phyloP scores from a whole-genome alignment of 164 flowering plant genomes.

The Malania oleifera region DNA sequence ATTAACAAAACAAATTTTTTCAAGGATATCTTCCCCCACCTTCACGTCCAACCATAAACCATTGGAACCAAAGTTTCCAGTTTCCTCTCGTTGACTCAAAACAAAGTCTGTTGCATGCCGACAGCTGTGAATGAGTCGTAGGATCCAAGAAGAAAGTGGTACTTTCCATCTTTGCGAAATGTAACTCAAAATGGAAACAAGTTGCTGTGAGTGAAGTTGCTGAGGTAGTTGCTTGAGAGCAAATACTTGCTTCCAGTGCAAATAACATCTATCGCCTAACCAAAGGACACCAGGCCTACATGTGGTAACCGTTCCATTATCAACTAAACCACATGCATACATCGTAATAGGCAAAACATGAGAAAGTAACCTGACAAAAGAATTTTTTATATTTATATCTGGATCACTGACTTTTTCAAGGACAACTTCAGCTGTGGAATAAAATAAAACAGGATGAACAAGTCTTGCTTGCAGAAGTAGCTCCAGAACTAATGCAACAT shows the following conservation, averaged over 20 bases:
- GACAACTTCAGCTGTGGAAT: slow-evolving; percentile 44
- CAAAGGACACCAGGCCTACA: slow-evolving; percentile 26
- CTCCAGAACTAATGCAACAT: slow-evolving; percentile 57
- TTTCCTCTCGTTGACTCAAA: slow-evolving; percentile 46
- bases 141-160: slow-evolving; percentile 89
- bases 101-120: slow-evolving; percentile 34
- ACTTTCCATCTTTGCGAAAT: slow-evolving; percentile 93
- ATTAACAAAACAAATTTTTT: slow-evolving; percentile 58
- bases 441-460: slow-evolving; percentile 53
- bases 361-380: slow-evolving; percentile 59
- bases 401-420: slow-evolving; percentile 93
- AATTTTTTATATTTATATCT: slow-evolving; percentile 45
- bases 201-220: slow-evolving; percentile 78
- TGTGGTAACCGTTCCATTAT: slow-evolving; percentile 27
- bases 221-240: slow-evolving; percentile 67
- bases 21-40: slow-evolving; percentile 57
- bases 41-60: slow-evolving; percentile 44
- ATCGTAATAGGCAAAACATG: slow-evolving; percentile 50
- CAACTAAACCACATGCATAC: slow-evolving; percentile 52
- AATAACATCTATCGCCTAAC: slow-evolving; percentile 30
- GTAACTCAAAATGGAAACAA: slow-evolving; percentile 81
- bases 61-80: slow-evolving; percentile 28
- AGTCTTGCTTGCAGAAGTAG: slow-evolving; percentile 64
- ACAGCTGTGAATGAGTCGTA: slow-evolving; percentile 62
- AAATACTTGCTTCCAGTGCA: slow-evolving; percentile 84